These are phyloP conservation scores for Amorphotheca resinae DNA, from an alignment of 495 filamentous ascomycete species.

Conservation along the genomic window DNA sequence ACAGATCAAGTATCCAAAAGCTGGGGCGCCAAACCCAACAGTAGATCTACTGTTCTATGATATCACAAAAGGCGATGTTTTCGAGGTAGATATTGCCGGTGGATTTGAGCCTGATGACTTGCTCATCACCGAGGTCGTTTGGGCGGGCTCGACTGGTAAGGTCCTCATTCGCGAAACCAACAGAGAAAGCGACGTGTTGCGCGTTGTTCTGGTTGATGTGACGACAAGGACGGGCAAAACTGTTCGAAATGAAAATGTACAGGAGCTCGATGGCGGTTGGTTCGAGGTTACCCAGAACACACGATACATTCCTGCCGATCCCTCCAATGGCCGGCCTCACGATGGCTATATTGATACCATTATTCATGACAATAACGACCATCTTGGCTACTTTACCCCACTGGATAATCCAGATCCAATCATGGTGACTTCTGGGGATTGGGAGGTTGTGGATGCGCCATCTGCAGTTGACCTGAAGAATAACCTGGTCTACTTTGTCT, in stretches of 20 bases:
- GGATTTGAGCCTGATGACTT: conserved; percentile 72
- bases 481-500: conserved; percentile 82
- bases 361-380: conserved; percentile 76
- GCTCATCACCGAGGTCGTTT: conserved; percentile 85
- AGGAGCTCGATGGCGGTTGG: conserved; percentile 84
- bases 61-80: conserved; percentile 63
- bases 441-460: conserved; percentile 87
- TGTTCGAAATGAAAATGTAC: conserved; percentile 64
- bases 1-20: conserved; percentile 94
- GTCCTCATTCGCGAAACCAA: conserved; percentile 86
- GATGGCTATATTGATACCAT: conserved; percentile 92
- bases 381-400: conserved; percentile 90
- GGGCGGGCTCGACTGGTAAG: conserved; percentile 62
- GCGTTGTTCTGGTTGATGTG: conserved; percentile 80
- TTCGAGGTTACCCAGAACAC: conserved; percentile 89
- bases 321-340: conserved; percentile 56
- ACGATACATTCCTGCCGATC: conserved; percentile 74
- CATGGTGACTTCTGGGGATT: conserved; percentile 76
- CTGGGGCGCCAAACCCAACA: conserved; percentile 83
- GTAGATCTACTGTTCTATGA: conserved; percentile 87
- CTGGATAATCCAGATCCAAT: conserved; percentile 68
- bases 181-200: conserved; percentile 80
- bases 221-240: conserved; percentile 59
- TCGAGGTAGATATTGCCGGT: conserved; percentile 61
- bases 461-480: conserved; percentile 75